Percentiles rank a stretch among this genome's conserved stretches.
These are phyloP conservation scores for Alternaria ethzedia DNA, from an alignment of 2,329 filamentous ascomycete genomes.

Conservation along the genomic window DNA sequence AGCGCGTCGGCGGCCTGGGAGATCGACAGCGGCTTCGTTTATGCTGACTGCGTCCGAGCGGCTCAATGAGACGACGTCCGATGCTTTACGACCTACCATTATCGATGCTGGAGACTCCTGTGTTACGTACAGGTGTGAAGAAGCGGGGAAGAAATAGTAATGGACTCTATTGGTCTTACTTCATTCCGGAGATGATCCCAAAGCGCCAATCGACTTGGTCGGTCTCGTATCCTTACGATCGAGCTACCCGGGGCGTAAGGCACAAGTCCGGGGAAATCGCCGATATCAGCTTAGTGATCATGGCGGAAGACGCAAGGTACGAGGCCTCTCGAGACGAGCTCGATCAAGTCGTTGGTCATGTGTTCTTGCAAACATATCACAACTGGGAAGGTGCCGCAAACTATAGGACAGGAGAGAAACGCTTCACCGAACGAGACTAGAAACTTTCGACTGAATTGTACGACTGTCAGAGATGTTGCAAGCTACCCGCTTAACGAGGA, in stretches of 20 bases:
- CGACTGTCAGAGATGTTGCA: fast-evolving
- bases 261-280: neutral
- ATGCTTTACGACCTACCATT: neutral
- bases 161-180: neutral
- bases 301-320: neutral
- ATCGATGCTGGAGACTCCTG: fast-evolving
- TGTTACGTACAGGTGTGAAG: neutral
- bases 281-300: neutral
- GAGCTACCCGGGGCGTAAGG: neutral
- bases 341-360: fast-evolving
- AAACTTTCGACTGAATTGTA: neutral
- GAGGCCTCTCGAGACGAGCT: too few relatives aligned
- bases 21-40: neutral
- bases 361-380: neutral
- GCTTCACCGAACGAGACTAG: neutral
- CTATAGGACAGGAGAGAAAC: neutral
- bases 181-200: neutral
- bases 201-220: neutral
- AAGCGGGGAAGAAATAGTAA: neutral
- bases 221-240: neutral
- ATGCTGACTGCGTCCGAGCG: neutral
- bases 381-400: neutral
- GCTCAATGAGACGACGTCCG: neutral
- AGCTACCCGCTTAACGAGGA: neutral
- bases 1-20: neutral